Evolutionary conservation across 176 grass and related monocot species (phyloP).

Genomic region (Secale cereale): DNA sequence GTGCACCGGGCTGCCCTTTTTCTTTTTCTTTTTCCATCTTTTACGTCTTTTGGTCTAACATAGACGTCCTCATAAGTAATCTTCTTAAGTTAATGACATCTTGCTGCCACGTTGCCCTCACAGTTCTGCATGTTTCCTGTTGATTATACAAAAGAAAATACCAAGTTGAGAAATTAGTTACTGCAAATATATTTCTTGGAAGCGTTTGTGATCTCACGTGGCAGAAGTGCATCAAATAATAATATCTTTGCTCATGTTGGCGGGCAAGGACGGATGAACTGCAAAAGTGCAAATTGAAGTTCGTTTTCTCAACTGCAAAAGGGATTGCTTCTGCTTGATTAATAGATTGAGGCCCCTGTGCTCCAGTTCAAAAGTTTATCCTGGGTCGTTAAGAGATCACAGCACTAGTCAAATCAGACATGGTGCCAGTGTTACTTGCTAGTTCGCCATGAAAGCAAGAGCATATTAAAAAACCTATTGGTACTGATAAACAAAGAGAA

Average conservation of each 20-base stretch:
- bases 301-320: not conserved
- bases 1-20: too few species aligned
- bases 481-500: not conserved
- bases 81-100: conserved; percentile 2
- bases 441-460: not conserved
- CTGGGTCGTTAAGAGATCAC: not conserved
- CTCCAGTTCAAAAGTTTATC: not conserved
- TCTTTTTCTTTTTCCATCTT: not conserved
- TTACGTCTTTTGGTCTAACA: not conserved
- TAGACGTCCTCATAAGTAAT: not conserved
- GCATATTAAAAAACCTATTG: not conserved
- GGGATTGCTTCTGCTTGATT: not conserved
- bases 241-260: not conserved
- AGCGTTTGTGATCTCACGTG: not conserved
- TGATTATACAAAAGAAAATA: not conserved
- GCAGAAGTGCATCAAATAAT: not conserved
- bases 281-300: conserved; percentile 19
- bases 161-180: conserved; percentile 7
- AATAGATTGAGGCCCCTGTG: not conserved
- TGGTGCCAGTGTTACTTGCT: not conserved
- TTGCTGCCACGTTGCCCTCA: conserved; percentile 4
- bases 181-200: conserved; percentile 3
- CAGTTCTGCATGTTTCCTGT: conserved; percentile 5
- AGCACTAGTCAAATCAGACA: not conserved
- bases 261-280: not conserved